Conservation (phyloP, 1,139 yeast genomes). For the Blastobotrys illinoisensis region DNA sequence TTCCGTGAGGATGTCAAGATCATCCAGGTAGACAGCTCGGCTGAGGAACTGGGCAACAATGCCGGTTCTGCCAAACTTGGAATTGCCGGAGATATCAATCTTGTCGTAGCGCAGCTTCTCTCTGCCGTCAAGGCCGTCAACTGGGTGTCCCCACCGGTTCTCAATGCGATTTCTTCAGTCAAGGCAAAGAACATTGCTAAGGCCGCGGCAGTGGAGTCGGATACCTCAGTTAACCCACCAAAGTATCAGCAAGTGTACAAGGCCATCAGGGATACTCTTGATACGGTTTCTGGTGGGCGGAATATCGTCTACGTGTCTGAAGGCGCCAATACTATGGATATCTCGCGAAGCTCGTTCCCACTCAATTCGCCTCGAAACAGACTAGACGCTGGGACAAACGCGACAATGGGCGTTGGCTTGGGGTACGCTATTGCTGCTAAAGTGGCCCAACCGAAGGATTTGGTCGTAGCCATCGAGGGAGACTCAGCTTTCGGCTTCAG, state of each 20-base stretch:
- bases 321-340: slow-evolving; percentile 70
- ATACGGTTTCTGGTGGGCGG: slow-evolving; percentile 20
- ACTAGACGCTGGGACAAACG: slow-evolving; percentile 65
- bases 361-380: slow-evolving; percentile 47
- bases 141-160: slow-evolving; percentile 34
- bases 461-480: slow-evolving; percentile 57
- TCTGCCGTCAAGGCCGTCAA: slow-evolving; percentile 10
- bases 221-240: slow-evolving; percentile 27
- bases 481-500: slow-evolving; percentile 71
- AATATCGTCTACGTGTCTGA: slow-evolving; percentile 47
- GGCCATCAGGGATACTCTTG: slow-evolving; percentile 39
- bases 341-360: slow-evolving; percentile 55
- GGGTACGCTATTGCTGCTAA: slow-evolving; percentile 64
- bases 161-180: slow-evolving; percentile 29
- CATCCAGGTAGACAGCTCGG: slow-evolving; percentile 50
- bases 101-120: slow-evolving; percentile 38
- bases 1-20: slow-evolving; percentile 42
- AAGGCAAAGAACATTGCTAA: slow-evolving; percentile 37
- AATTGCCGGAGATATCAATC: slow-evolving; percentile 46
- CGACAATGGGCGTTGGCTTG: slow-evolving; percentile 66
- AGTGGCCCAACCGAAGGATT: slow-evolving; percentile 39
- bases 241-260: slow-evolving; percentile 52
- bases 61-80: slow-evolving; percentile 37
- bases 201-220: slow-evolving; percentile 31
- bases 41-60: slow-evolving; percentile 49